Evolutionary conservation across 2,329 filamentous ascomycete species (phyloP), one percentile per base, ranked within the genome.

Genomic region (Claviceps africana): DNA sequence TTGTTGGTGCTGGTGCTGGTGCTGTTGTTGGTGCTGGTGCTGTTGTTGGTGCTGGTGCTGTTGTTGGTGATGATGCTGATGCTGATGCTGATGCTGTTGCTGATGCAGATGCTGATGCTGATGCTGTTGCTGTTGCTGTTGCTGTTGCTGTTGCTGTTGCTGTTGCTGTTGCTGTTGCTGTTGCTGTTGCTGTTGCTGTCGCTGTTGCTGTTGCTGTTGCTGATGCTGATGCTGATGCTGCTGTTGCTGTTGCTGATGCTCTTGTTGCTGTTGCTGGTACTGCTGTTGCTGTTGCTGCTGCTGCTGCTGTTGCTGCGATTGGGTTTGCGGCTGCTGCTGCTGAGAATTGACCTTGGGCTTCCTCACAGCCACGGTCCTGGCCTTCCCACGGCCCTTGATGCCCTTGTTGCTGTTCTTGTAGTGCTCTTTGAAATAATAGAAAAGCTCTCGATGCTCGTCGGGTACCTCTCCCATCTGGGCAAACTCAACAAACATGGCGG

Each of bases 381-480:
- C 86, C 64, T 91, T 93, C 44, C 93, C 93, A 46, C 93, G 82
- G 11, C 93, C 93, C 69, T 96, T 97, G 73, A 97, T 96, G 1
- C 93, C 93, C 68, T 95, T 95, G 77, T 97, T 97, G 70, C 86
- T 90, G 70, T 97, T 94, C 73, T 95, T 95, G 76, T 95, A 96
- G n/a, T 95, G 75, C 0, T 77, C 77, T 4, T 83, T 78, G 64
- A 97, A 93, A 70, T 95, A 95, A 59, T 85, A 79, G 73, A 86
- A 88, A 49, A 96, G 73, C 54, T 88, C 83, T 55, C 79, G 82
- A 61, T 96, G 88, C 5, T 70, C 67, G 39, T 82, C 75, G 0
- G 77, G 72, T n/a, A 90, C 59, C 13, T 64, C 57, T 11, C 63
- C 79, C 5, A 74, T 70, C 39, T 84, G 78, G n/a, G 73, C 74